phyloP scores from a whole-genome alignment of 805 yeast genomes.

The Candida sithepensis region DNA sequence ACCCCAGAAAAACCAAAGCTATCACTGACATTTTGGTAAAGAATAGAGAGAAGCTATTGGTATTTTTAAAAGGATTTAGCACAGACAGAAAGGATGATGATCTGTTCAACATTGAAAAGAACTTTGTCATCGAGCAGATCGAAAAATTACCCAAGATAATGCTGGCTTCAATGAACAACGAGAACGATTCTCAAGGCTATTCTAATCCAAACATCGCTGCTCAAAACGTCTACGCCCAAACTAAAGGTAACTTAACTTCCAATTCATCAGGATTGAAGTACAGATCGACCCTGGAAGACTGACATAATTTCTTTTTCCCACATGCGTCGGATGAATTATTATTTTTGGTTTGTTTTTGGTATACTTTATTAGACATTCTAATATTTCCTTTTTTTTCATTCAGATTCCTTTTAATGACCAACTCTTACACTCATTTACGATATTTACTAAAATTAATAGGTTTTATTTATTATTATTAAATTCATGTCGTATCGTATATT shows the following conservation, averaged over 20 bases:
- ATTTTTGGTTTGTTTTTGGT: too few relatives aligned
- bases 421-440: neutral
- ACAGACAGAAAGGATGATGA: constrained; percentile 61
- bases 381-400: neutral
- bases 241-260: constrained; percentile 13
- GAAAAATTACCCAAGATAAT: constrained; percentile 64
- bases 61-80: constrained; percentile 64
- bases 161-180: constrained; percentile 6
- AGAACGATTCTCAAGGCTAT: constrained; percentile 4
- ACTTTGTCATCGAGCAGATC: constrained; percentile 73
- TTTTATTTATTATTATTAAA: neutral
- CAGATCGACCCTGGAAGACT: neutral
- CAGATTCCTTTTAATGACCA: neutral
- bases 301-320: neutral
- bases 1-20: constrained; percentile 82
- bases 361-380: neutral
- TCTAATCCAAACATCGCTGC: constrained; percentile 16
- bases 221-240: constrained; percentile 17
- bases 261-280: neutral
- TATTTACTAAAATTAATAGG: neutral
- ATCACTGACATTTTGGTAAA: constrained; percentile 78
- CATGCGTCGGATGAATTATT: too few relatives aligned
- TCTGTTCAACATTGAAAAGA: constrained; percentile 71
- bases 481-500: neutral
- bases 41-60: constrained; percentile 73